Percentiles rank a stretch among this genome's conserved stretches.
These are phyloP conservation scores for Acanthamoeba culbertsoni DNA, from an alignment of 208 protist species.

Conservation along the genomic window DNA sequence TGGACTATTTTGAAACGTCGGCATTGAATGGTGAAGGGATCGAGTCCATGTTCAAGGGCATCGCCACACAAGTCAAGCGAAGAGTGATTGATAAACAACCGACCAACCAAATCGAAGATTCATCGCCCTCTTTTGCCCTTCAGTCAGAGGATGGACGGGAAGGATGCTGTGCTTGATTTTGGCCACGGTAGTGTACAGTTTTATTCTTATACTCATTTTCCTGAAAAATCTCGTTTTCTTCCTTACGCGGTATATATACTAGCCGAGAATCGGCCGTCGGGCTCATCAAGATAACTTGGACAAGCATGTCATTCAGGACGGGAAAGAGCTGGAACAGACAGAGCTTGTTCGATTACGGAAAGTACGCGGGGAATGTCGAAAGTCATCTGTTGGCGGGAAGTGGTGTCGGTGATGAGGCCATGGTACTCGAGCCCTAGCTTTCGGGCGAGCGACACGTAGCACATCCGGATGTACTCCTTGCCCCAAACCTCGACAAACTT, in stretches of 20 bases:
- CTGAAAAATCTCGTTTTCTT: no score
- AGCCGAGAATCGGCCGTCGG: no score
- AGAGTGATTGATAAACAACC: neutral
- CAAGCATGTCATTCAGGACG: no score
- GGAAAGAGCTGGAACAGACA: no score
- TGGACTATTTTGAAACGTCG: constrained; percentile 35
- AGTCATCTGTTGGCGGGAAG: no score
- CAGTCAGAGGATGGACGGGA: neutral
- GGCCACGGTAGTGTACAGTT: no score
- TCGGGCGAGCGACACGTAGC: neutral
- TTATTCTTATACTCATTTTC: no score
- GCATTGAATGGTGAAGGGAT: neutral
- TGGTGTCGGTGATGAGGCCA: neutral
- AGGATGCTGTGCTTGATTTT: neutral
- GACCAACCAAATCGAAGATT: neutral
- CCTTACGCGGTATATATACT: no score
- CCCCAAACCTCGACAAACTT: neutral
- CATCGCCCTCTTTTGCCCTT: neutral
- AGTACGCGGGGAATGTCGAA: neutral
- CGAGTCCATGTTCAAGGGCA: constrained; percentile 32
- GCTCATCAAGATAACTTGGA: no score
- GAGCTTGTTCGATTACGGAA: neutral
- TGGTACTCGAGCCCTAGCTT: neutral
- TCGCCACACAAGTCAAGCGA: constrained; percentile 29
- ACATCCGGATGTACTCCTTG: neutral